Base-by-base conservation (phyloP, 805 yeast genomes). In the Yamadazyma kitorensis region DNA sequence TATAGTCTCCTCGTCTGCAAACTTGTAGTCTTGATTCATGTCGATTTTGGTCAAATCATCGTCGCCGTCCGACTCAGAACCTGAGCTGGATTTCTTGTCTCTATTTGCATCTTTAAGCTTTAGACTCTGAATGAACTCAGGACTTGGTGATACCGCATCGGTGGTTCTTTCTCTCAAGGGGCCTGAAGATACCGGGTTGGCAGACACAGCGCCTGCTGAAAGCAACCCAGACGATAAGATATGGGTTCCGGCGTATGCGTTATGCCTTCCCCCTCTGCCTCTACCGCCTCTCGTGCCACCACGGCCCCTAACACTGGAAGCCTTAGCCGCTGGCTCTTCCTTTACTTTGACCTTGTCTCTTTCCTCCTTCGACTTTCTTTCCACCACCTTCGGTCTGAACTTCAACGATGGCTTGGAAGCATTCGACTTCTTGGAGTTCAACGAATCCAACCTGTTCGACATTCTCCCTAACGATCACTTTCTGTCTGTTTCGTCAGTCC, bases 341-440 rank as follows among this genome's bases (percentile, higher is more conserved):
- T 70, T 61, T 44, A 68, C 72, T 31, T 47, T 48, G 5, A 45
- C 52, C 35, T 76, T 74, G 15, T 79, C 95, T 55, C 96, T 68
- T 47, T 87, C 96, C 47, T 85, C 89, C 47, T 86, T 82, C 8
- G 87, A 64, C 54, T 86, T 78, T 59, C 97, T 70, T 0, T 88
- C 88, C 27, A 89, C 95, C 2, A 72, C 81, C 57, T 89, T 89
- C 2, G 97, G 97, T 57, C 80, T 79, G 61, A 89, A 89, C 57
- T 82, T 82, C 40, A 83, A 61, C 2, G 77, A 68, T 6, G 85
- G 74, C 47, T 77, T 76, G 2, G 61, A 46, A 11, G 40, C 40
- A 2, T 62, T 50, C 13, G 44, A 43, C 40, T 61, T 62, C 37
- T 57, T 55, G 11, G 65, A 51, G 39, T 55, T 62, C 45, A 67